Conservation (phyloP, 371 early-diverging fungal species). For the Mucor circinelloides region DNA sequence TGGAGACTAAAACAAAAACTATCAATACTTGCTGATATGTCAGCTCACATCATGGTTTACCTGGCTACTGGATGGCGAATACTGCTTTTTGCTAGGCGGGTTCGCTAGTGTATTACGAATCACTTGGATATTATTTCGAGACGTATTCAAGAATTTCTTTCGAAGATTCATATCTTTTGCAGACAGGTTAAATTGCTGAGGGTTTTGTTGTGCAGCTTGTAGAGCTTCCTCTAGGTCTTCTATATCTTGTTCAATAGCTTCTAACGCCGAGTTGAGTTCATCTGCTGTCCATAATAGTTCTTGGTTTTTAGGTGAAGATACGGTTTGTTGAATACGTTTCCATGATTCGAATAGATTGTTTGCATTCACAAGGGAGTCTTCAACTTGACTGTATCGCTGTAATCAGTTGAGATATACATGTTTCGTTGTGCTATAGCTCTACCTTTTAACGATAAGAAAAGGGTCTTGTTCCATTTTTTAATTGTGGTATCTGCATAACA, state of each 20-base stretch:
- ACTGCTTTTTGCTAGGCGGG: constrained; percentile 31
- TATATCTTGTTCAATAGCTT: constrained; percentile 58
- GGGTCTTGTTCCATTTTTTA: constrained; percentile 47
- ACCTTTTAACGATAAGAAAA: constrained; percentile 28
- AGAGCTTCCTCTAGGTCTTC: constrained; percentile 64
- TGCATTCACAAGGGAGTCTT: constrained; percentile 51
- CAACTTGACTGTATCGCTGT: constrained; percentile 48
- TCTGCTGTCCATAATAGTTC: constrained; percentile 66
- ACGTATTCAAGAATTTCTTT: constrained; percentile 49
- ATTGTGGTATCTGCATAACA: not conserved
- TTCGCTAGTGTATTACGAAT: constrained; percentile 50
- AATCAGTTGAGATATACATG: not conserved
- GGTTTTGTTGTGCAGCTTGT: constrained; percentile 51
- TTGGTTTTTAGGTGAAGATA: constrained; percentile 64
- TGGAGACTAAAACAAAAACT: not conserved
- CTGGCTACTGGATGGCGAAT: constrained; percentile 8
- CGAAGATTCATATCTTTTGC: constrained; percentile 47
- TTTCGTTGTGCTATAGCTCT: not conserved
- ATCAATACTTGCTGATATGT: not conserved
- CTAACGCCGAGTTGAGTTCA: constrained; percentile 49
- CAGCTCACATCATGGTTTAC: not conserved
- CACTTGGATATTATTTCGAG: constrained; percentile 39
- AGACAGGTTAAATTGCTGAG: constrained; percentile 54
- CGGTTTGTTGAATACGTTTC: constrained; percentile 66
- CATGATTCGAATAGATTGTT: constrained; percentile 57